Evolutionary conservation across 83 land plant species (phyloP), one percentile per base, ranked within the genome.

Genomic region (Diphasiastrum complanatum): DNA sequence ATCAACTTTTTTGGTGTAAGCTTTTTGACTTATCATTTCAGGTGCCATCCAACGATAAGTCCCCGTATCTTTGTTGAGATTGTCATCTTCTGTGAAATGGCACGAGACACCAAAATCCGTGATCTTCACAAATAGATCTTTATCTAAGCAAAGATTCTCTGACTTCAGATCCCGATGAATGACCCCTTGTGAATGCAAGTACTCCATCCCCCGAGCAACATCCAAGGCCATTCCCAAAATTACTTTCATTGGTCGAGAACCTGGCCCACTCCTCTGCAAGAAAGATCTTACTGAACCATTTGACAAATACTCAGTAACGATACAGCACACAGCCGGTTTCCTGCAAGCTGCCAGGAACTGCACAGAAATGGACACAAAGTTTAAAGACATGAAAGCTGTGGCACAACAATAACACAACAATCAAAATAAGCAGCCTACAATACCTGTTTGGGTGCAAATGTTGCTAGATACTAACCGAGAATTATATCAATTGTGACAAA

Each of bases 161-260:
- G 96, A 89, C 60, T 89, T 85, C 45, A 89, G 78, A 59, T 89
- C 96, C 51, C 84, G 54, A 63, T 89, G 96, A 31, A 89, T 79
- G 8, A 89, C 81, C 5, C 96, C 90, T 55, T 85, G 85, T 5
- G 96, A 78, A 65, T 89, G 96, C 56, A 89, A 70, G 30, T 89
- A 89, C 61, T 81, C 80, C 91, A 89, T 89, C 14, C 96, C 96
- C 1, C 78, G 51, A 11, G 91, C 84, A 5, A 85, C 75, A 60
- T 89, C 91, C 14, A 82, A 79, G 24, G 96, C 90, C 41, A 89
- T 64, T 52, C 78, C 64, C 47, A 83, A 35, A 19, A 85, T 64
- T 6, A 79, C 69, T 37, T 83, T 70, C 1, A 73, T 70, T 16
- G 87, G 75, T 5, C 85, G 65, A 0, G 89, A 84, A 35, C 83